A percentile compares a stretch with the other conserved stretches of the same genome.
phyloP scores from a whole-genome alignment of 1,139 yeast genomes.

The Yamadazyma siamensis region DNA sequence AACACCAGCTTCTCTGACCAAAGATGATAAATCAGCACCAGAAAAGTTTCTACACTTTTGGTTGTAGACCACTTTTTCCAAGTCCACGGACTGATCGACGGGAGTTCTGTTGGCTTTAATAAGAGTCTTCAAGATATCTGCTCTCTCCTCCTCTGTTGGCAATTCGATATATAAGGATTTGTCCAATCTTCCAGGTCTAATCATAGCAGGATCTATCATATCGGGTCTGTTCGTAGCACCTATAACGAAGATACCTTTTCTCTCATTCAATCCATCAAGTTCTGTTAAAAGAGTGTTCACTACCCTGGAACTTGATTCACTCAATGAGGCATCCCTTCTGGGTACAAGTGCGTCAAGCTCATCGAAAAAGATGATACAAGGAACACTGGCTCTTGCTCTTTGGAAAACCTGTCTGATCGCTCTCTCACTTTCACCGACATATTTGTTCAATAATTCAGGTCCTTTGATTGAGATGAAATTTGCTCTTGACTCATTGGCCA shows the following conservation, averaged over 20 bases:
- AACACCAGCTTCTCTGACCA: constrained; percentile 92
- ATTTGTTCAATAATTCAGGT: constrained; percentile 89
- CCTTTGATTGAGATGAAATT: constrained; percentile 94
- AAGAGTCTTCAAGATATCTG: constrained; percentile 77
- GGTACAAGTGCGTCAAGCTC: constrained; percentile 96
- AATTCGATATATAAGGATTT: constrained; percentile 89
- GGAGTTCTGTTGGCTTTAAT: constrained; percentile 76
- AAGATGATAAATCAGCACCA: constrained; percentile 93
- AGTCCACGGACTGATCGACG: constrained; percentile 57
- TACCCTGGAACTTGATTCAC: constrained; percentile 90
- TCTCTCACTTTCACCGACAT: constrained; percentile 94
- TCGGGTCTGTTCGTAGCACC: constrained; percentile 98
- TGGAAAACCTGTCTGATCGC: constrained; percentile 94
- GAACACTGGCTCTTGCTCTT: constrained; percentile 90
- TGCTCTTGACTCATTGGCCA: constrained; percentile 94
- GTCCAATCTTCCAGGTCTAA: constrained; percentile 94
- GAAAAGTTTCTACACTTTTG: constrained; percentile 83
- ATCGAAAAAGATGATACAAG: constrained; percentile 94
- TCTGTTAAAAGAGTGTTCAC: constrained; percentile 93
- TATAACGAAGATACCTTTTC: constrained; percentile 89
- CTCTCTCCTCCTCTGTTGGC: constrained; percentile 74
- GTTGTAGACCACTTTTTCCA: constrained; percentile 63
- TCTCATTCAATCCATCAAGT: constrained; percentile 87
- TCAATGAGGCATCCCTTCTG: constrained; percentile 78
- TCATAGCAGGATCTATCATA: constrained; percentile 98